Conservation (phyloP, 1,284 basidiomycete species). For the Ganoderma multipileum region DNA sequence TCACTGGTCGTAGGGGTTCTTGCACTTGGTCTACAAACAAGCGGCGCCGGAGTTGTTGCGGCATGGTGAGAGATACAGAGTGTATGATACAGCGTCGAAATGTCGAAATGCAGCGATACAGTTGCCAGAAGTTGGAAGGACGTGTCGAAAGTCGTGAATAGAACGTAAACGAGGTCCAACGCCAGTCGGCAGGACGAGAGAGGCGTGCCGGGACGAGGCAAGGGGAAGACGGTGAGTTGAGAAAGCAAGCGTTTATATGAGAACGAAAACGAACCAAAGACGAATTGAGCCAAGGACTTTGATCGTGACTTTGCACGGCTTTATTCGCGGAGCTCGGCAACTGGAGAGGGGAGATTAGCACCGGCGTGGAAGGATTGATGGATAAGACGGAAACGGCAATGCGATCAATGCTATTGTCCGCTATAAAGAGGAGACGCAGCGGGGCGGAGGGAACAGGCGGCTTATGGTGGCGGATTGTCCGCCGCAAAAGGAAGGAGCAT, state of each 20-base stretch:
- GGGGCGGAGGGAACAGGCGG: conserved; percentile 12
- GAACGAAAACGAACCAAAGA: conserved; percentile 31
- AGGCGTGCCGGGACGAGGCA: conserved; percentile 20
- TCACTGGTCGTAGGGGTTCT: conserved; percentile 42
- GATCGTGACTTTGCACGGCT: conserved; percentile 26
- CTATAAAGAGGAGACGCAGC: conserved; percentile 20
- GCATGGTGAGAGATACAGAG: conserved; percentile 25
- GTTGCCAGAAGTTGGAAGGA: conserved; percentile 7
- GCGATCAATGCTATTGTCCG: conserved; percentile 31
- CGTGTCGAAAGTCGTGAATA: conserved; percentile 1
- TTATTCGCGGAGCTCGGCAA: conserved; percentile 27
- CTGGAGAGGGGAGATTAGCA: conserved; percentile 23
- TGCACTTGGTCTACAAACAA: conserved; percentile 36
- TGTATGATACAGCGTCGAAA: conserved; percentile 22
- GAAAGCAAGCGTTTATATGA: conserved; percentile 16
- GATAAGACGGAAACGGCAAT: conserved; percentile 13
- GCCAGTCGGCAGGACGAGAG: conserved; percentile 14
- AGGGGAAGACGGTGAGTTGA: conserved; percentile 17
- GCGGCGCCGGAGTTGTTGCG: conserved; percentile 24
- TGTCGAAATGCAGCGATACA: conserved; percentile 28
- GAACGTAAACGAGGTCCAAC: conserved; percentile 3
- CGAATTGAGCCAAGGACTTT: conserved; percentile 26
- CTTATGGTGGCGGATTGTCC: conserved; percentile 22
- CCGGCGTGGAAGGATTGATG: conserved; percentile 24
- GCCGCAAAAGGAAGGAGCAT: conserved; percentile 19